Base-by-base conservation (phyloP, 192 early-diverging fungal genomes). In the Coemansia sp. region DNA sequence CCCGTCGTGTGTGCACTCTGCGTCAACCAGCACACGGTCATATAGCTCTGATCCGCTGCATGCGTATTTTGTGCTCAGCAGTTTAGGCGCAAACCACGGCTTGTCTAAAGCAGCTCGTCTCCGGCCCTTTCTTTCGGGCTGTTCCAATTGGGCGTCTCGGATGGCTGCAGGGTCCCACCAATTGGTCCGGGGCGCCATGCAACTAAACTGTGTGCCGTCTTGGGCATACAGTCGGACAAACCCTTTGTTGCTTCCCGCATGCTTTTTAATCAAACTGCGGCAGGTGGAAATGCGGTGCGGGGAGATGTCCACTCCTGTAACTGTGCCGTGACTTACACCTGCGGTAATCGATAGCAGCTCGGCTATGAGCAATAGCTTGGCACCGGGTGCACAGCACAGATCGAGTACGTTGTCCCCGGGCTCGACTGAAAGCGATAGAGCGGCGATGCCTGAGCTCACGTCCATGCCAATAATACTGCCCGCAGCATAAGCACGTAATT, bases 1-100 rank as follows among this genome's bases (percentile, higher is more conserved):
- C 19, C 94, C 96, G 72, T 98, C 96, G 70, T 97, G 95, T 5
- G 96, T 97, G 82, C 81, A 94, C 66, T 88, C 88, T 12, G 88
- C 86, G 51, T 88, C 86, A 9, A 87, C 86, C 8, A 92, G 49
- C 2, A 92, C 90, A 25, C 84, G 85, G 60, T 90, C 88, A 66
- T 92, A 92, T 9, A 88, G 76, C 27, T 56, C 64, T 2, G 49
- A 41, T 41, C 73, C 76, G 10, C 47, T 37, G 35, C 75, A 55
- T 39, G 90, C 87, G 55, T 84, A 86, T 63, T 85, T 84, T 39
- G 64, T 76, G 17, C 88, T 62, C 14, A 98, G 66, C 29, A 91
- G 80, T 43, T 82, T 83, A 15, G 92, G 83, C 5, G 92, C 89
- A 70, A 86, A 91, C 79, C 94, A 96, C 2, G 92, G 93, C 10